phyloP scores from a whole-genome alignment of 2,329 filamentous ascomycete genomes.

The Botrytis sinoallii region DNA sequence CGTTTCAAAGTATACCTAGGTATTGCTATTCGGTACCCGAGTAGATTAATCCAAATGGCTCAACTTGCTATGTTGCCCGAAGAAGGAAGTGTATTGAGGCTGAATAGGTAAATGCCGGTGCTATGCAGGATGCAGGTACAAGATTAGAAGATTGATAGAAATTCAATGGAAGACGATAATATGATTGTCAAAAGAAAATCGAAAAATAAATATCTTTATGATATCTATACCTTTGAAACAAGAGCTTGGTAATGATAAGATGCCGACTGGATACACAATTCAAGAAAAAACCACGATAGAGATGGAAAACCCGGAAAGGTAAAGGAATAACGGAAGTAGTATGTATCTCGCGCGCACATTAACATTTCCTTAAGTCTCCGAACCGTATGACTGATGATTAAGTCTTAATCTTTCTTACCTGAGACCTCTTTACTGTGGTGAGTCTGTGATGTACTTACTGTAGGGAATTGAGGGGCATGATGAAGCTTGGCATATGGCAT shows the following conservation, averaged over 20 bases:
- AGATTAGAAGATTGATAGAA: neutral
- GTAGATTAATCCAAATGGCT: neutral
- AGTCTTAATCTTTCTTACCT: neutral
- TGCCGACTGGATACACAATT: neutral
- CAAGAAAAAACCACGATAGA: neutral
- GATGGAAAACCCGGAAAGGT: neutral
- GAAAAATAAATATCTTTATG: neutral
- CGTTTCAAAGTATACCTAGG: neutral
- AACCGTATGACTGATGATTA: neutral
- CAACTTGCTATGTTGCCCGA: neutral
- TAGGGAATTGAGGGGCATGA: slow-evolving; percentile 5
- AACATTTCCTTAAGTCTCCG: neutral
- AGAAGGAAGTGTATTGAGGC: neutral
- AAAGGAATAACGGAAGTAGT: neutral
- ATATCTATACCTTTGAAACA: neutral
- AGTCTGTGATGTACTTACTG: neutral
- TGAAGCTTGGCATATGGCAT: slow-evolving; percentile 1
- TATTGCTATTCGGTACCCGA: neutral
- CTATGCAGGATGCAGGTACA: slow-evolving; percentile 8
- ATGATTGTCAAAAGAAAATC: neutral
- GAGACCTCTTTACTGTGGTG: neutral
- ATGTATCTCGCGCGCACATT: neutral
- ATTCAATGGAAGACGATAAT: neutral
- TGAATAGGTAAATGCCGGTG: neutral
- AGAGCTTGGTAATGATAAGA: neutral